These are phyloP conservation scores for Ophiostoma piceae DNA, from an alignment of 2,329 filamentous ascomycete genomes.

Conservation along the genomic window DNA sequence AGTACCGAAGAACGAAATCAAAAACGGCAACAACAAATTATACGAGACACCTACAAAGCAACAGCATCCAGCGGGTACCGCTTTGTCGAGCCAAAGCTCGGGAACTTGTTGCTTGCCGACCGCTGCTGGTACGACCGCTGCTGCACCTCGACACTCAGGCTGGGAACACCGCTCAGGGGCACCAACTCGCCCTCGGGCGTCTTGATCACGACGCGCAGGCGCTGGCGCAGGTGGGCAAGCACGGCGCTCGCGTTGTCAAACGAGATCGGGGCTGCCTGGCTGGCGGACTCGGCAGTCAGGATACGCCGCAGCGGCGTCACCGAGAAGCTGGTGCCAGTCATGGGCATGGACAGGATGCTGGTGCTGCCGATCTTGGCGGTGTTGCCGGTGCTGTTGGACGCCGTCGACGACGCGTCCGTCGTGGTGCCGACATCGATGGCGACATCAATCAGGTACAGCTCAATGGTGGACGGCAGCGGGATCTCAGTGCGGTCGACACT, in stretches of 20 bases:
- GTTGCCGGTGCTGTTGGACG: not conserved
- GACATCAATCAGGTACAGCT: conserved; percentile 31
- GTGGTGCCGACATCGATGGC: not conserved
- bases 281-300: conserved; percentile 16
- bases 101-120: conserved; percentile 28
- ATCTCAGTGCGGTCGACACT: conserved; percentile 37
- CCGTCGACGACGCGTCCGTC: not conserved
- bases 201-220: conserved; percentile 29
- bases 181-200: conserved; percentile 33
- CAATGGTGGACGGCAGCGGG: conserved; percentile 36
- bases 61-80: not conserved
- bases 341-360: conserved; percentile 38
- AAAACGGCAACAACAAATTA: not conserved
- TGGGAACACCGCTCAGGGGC: conserved; percentile 31
- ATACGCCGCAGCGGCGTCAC: conserved; percentile 33
- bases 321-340: conserved; percentile 33
- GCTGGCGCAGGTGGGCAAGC: conserved; percentile 34
- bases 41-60: not conserved
- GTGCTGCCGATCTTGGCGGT: conserved; percentile 32
- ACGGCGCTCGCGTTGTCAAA: conserved; percentile 28
- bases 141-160: conserved; percentile 38
- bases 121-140: conserved; percentile 29
- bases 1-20: not conserved
- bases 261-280: not conserved
- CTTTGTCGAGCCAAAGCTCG: conserved; percentile 27